Conservation (phyloP, 108 stramenopile species). For the Nannochloropsis salina region DNA sequence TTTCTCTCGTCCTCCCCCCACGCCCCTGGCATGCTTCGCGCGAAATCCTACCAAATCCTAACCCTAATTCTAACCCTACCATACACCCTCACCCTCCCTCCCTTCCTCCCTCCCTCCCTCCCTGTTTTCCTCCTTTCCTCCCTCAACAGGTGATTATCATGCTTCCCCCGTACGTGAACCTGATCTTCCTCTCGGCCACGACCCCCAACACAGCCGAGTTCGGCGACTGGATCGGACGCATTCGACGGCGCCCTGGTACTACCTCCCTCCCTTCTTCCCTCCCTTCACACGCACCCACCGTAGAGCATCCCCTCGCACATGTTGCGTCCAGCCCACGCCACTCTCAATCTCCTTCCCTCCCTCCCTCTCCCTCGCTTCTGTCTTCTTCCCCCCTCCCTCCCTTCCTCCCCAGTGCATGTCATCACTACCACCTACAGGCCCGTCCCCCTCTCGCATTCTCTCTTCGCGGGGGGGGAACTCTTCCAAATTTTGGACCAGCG, state of each 20-base stretch:
- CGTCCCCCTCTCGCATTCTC: slow-evolving; percentile 82
- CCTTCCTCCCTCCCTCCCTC: too few relatives aligned
- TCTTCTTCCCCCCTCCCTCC: neutral
- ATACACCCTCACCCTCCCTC: too few relatives aligned
- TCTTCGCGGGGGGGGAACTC: slow-evolving; percentile 76
- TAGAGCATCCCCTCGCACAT: neutral
- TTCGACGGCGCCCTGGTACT: slow-evolving; percentile 52
- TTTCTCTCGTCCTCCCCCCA: too few relatives aligned
- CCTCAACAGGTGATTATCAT: slow-evolving; percentile 96
- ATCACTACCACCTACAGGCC: slow-evolving; percentile 80
- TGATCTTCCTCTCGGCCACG: slow-evolving; percentile 93
- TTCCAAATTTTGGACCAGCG: too few relatives aligned
- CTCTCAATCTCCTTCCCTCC: neutral
- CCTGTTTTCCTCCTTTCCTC: too few relatives aligned
- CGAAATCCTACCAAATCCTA: too few relatives aligned
- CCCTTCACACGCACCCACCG: neutral
- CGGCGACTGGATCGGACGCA: slow-evolving; percentile 88
- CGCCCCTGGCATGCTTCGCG: too few relatives aligned
- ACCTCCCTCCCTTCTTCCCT: neutral
- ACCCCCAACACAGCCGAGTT: slow-evolving; percentile 93
- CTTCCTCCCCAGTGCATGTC: slow-evolving; percentile 69
- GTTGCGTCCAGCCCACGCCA: neutral
- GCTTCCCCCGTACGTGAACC: slow-evolving; percentile 78
- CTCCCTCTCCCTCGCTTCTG: too few relatives aligned
- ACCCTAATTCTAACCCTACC: too few relatives aligned